Percentiles rank a stretch among this genome's conserved stretches.
Conservation (phyloP, 2,329 filamentous ascomycete genomes). For the Penicillium sp. region DNA sequence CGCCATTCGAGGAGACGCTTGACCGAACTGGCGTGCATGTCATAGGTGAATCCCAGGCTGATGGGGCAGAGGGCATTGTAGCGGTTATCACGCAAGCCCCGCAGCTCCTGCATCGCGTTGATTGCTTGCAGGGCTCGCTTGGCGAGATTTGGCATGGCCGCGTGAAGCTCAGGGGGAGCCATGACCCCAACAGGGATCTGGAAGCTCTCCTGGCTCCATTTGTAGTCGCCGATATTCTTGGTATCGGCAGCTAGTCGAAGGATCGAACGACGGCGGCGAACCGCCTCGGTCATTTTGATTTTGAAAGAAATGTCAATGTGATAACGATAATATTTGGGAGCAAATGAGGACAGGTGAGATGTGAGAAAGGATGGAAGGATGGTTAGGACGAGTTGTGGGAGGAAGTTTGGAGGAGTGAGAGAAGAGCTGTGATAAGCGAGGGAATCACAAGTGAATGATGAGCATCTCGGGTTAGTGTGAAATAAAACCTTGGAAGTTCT, state of each 20-base stretch:
- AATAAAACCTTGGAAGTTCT: too few relatives aligned
- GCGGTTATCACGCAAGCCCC: slow-evolving; percentile 16
- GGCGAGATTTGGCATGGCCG: neutral
- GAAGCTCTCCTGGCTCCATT: neutral
- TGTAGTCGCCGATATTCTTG: neutral
- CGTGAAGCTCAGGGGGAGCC: neutral
- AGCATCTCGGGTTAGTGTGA: too few relatives aligned
- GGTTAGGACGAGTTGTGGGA: too few relatives aligned
- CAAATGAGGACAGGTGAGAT: too few relatives aligned
- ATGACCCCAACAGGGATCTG: neutral
- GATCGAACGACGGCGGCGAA: neutral
- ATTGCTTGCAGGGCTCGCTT: neutral
- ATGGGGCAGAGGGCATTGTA: slow-evolving; percentile 29
- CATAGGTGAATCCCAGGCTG: neutral
- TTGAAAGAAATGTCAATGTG: too few relatives aligned
- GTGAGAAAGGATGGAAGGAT: too few relatives aligned
- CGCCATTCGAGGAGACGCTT: slow-evolving; percentile 28
- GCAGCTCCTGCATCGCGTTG: slow-evolving; percentile 12
- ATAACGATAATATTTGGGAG: too few relatives aligned
- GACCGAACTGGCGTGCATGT: slow-evolving; percentile 24
- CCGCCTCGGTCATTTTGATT: neutral
- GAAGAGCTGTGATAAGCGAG: too few relatives aligned
- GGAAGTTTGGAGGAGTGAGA: too few relatives aligned
- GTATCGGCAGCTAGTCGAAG: neutral
- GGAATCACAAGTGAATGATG: too few relatives aligned